Percentiles rank a stretch among this genome's conserved stretches.
Conservation (phyloP, 345 rosid species). For the Mallotus nudiflorus region DNA sequence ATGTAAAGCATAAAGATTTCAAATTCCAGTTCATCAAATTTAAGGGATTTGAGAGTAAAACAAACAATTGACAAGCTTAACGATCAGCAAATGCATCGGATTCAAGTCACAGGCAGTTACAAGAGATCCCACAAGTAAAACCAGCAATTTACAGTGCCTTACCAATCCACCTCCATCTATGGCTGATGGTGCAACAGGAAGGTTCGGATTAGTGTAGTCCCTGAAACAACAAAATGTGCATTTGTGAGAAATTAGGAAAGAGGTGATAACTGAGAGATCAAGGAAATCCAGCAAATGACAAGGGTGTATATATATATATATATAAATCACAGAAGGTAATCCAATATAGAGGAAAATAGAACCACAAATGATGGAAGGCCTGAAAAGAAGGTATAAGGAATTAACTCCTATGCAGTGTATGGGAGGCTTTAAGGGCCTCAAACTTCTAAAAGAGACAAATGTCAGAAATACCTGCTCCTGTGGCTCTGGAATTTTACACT, state of each 20-base stretch:
- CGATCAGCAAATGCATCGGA: not conserved
- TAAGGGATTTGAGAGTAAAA: not conserved
- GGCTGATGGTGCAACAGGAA: constrained; percentile 98
- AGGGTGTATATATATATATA: no score
- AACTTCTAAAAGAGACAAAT: constrained; percentile 2
- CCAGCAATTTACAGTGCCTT: constrained; percentile 16
- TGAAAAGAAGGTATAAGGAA: not conserved
- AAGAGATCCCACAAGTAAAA: not conserved
- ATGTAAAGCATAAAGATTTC: not conserved
- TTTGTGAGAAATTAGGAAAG: constrained; percentile 7
- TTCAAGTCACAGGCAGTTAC: not conserved
- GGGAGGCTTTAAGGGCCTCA: not conserved
- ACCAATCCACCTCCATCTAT: constrained; percentile 89
- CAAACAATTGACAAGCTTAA: not conserved
- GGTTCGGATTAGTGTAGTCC: constrained; percentile 95
- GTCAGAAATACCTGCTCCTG: constrained; percentile 73
- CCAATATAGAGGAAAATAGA: not conserved
- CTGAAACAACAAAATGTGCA: constrained; percentile 39
- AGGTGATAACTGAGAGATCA: constrained; percentile 7
- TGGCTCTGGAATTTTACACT: constrained; percentile 98
- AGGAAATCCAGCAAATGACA: not conserved
- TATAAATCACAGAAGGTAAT: not conserved
- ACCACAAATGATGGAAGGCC: not conserved
- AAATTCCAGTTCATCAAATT: not conserved
- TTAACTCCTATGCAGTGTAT: not conserved